Evolutionary conservation across 805 yeast species (phyloP).

Genomic region (Wickerhamiella australiensis): DNA sequence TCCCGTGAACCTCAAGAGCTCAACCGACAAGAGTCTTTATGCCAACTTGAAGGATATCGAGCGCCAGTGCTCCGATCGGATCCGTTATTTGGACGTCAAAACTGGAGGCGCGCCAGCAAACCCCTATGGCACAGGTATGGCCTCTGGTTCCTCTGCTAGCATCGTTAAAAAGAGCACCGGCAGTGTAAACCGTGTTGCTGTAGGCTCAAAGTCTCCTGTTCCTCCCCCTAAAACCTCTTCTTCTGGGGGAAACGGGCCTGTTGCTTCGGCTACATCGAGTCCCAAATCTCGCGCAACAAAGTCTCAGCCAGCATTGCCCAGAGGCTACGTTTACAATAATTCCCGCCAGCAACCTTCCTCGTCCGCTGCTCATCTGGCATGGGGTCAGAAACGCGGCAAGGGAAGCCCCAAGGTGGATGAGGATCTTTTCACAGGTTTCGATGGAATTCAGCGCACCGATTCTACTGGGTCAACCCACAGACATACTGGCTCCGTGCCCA

Average conservation of each 20-base stretch:
- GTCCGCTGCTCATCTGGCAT: slow-evolving; percentile 21
- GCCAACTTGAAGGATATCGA: slow-evolving; percentile 31
- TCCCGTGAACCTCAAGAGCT: slow-evolving; percentile 25
- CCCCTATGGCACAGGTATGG: slow-evolving; percentile 22
- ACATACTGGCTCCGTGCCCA: background rate
- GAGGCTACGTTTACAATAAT: slow-evolving; percentile 16
- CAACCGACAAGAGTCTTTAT: slow-evolving; percentile 28
- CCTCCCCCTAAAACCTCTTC: background rate
- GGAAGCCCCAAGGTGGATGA: slow-evolving; percentile 6
- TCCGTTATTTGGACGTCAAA: slow-evolving; percentile 21
- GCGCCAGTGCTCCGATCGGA: slow-evolving; percentile 32
- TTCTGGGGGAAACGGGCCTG: background rate
- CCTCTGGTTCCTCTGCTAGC: background rate
- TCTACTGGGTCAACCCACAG: background rate
- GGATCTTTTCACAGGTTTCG: slow-evolving; percentile 7
- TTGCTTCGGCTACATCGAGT: slow-evolving; percentile 1
- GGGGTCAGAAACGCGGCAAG: slow-evolving; percentile 14
- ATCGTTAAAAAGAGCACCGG: slow-evolving; percentile 2
- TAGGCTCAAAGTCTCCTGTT: slow-evolving; percentile 17
- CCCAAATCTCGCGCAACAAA: slow-evolving; percentile 3
- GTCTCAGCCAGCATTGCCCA: slow-evolving; percentile 20
- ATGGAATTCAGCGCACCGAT: slow-evolving; percentile 8
- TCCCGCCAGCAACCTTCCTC: slow-evolving; percentile 11
- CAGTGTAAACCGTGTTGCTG: slow-evolving; percentile 20
- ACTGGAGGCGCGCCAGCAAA: slow-evolving; percentile 13